Evolutionary conservation across 768 basidiomycete genomes (phyloP).

Genomic region (Tricholoma saponaceum): DNA sequence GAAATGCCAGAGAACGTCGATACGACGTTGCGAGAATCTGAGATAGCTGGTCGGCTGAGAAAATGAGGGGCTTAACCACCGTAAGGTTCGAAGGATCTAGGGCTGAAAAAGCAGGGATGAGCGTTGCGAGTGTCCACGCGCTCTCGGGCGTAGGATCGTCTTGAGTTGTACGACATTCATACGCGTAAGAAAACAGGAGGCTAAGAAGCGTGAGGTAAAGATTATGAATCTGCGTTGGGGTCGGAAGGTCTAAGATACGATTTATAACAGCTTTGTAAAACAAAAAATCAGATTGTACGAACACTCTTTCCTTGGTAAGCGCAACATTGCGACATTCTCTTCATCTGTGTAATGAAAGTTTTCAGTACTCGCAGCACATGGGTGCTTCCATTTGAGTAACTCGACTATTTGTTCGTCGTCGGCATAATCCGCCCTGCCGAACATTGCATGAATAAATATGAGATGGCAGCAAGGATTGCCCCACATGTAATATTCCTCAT

Average conservation of each 20-base stretch:
- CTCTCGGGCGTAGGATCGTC: slow-evolving; percentile 84
- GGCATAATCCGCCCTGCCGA: slow-evolving; percentile 70
- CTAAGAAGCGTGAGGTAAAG: slow-evolving; percentile 69
- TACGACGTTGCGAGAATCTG: slow-evolving; percentile 59
- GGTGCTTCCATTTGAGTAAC: slow-evolving; percentile 63
- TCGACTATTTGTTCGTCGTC: slow-evolving; percentile 76
- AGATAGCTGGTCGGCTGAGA: slow-evolving; percentile 43
- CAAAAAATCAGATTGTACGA: slow-evolving; percentile 13
- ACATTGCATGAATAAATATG: not conserved
- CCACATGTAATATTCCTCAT: slow-evolving; percentile 83
- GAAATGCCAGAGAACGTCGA: slow-evolving; percentile 71
- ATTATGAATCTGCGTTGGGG: slow-evolving; percentile 48
- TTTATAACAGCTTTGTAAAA: not conserved
- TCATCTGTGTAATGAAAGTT: slow-evolving; percentile 61
- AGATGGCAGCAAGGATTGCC: slow-evolving; percentile 12
- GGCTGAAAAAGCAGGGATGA: slow-evolving; percentile 79
- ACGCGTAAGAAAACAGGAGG: slow-evolving; percentile 75
- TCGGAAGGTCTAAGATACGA: slow-evolving; percentile 51
- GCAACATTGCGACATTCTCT: slow-evolving; percentile 66
- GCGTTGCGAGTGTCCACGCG: slow-evolving; percentile 76
- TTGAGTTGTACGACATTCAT: slow-evolving; percentile 75
- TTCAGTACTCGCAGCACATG: slow-evolving; percentile 32
- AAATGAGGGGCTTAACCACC: slow-evolving; percentile 18
- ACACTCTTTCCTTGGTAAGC: slow-evolving; percentile 54
- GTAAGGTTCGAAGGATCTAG: slow-evolving; percentile 58